A percentile compares a stretch with the other conserved stretches of the same genome.
Evolutionary conservation across 2,329 filamentous ascomycete genomes (phyloP).

Genomic region (Talaromyces sp.): DNA sequence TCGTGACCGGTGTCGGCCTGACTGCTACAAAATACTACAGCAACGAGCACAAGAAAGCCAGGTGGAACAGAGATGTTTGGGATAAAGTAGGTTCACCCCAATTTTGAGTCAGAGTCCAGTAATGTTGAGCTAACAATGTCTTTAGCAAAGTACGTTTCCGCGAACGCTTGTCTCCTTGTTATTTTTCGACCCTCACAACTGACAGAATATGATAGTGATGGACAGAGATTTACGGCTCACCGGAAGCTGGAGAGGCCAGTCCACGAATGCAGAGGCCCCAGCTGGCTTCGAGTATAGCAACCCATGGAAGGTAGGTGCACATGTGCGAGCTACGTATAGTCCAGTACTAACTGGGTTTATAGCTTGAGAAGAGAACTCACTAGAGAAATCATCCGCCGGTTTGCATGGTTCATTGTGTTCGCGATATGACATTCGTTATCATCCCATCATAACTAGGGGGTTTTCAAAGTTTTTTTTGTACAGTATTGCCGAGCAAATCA

Average conservation of each 20-base stretch:
- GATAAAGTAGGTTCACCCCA: slow-evolving; percentile 51
- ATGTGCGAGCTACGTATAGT: not conserved
- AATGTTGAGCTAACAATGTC: slow-evolving; percentile 35
- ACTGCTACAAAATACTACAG: slow-evolving; percentile 55
- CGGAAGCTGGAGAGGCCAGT: slow-evolving; percentile 58
- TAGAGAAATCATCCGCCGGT: slow-evolving; percentile 17
- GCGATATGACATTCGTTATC: slow-evolving; percentile 5
- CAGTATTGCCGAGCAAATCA: not conserved
- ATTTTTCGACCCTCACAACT: not conserved
- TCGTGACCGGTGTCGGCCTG: slow-evolving; percentile 55
- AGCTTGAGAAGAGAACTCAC: slow-evolving; percentile 39
- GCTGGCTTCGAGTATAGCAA: slow-evolving; percentile 63
- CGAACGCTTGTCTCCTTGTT: not conserved
- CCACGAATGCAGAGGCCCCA: slow-evolving; percentile 55
- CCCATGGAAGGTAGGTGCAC: slow-evolving; percentile 58
- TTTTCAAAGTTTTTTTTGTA: not conserved
- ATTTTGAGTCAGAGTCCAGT: slow-evolving; percentile 6
- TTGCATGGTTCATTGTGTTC: slow-evolving; percentile 5
- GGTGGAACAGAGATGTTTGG: slow-evolving; percentile 60
- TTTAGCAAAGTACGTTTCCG: slow-evolving; percentile 51
- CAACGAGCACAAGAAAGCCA: slow-evolving; percentile 59
- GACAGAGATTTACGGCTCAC: slow-evolving; percentile 61
- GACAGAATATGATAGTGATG: slow-evolving; percentile 51
- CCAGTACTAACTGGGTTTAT: slow-evolving; percentile 18
- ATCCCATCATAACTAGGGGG: not conserved